A percentile compares a stretch with the other conserved stretches of the same genome.
These are phyloP conservation scores for Melocanna baccifera DNA, from an alignment of 176 grass and related monocot species.

Conservation along the genomic window DNA sequence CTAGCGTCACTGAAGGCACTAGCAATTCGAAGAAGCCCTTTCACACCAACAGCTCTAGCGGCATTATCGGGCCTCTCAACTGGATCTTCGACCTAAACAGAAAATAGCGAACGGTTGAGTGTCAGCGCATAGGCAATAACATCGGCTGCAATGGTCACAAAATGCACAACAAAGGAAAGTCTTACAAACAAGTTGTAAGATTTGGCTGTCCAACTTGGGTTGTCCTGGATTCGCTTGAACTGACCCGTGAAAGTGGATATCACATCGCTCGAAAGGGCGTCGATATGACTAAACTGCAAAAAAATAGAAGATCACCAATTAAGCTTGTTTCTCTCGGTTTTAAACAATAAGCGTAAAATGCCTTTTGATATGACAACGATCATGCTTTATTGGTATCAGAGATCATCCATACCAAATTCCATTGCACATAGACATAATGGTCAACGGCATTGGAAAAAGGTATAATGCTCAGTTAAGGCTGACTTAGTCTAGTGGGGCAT, in stretches of 20 bases:
- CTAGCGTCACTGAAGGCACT: constrained; percentile 35
- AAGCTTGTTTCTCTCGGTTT: not conserved
- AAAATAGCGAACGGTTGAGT: constrained; percentile 4
- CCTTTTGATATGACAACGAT: not conserved
- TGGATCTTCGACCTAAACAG: constrained; percentile 71
- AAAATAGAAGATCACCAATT: constrained; percentile 9
- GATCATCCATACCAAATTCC: not conserved
- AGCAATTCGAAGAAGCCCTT: constrained; percentile 44
- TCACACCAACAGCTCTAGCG: constrained; percentile 51
- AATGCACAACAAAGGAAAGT: not conserved
- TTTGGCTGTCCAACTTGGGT: constrained; percentile 38
- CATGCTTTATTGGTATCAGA: not conserved
- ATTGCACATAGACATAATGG: not conserved
- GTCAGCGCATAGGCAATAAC: constrained; percentile 8
- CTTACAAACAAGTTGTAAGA: constrained; percentile 68
- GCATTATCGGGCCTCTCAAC: constrained; percentile 72
- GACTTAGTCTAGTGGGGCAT: constrained; percentile 16
- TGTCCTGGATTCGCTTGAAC: constrained; percentile 36
- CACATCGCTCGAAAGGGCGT: constrained; percentile 36
- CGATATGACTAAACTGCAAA: constrained; percentile 54
- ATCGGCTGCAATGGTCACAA: not conserved
- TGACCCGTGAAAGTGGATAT: constrained; percentile 72
- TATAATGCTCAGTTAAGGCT: no score
- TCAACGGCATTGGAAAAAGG: not conserved
- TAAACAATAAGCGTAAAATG: constrained; percentile 6